Conservation (phyloP, 2,329 filamentous ascomycete genomes). For the Aspergillus viridinutans region DNA sequence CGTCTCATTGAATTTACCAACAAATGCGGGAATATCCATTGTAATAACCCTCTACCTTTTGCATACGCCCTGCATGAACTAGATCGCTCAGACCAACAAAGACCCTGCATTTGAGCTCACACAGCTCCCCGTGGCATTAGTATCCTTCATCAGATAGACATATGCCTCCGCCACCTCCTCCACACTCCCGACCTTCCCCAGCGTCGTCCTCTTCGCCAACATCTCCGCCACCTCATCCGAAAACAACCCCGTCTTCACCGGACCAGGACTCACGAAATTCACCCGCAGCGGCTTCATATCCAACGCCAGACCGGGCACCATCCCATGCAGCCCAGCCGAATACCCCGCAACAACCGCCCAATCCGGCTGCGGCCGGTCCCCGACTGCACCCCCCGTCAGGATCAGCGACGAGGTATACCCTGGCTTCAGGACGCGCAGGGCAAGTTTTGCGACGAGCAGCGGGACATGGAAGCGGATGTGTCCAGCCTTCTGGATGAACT, state of each 20-base stretch:
- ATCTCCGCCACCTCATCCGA: slow-evolving; percentile 12
- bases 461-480: slow-evolving; percentile 34
- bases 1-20: background rate
- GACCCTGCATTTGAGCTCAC: background rate
- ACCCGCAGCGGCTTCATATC: slow-evolving; percentile 42
- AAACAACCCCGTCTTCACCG: slow-evolving; percentile 40
- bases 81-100: background rate
- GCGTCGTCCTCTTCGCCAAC: background rate
- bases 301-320: slow-evolving; percentile 37
- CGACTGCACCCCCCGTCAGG: slow-evolving; percentile 37
- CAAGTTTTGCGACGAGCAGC: slow-evolving; percentile 39
- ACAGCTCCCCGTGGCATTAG: background rate
- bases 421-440: slow-evolving; percentile 31
- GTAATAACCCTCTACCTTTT: too few relatives aligned
- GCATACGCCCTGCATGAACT: background rate
- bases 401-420: slow-evolving; percentile 33
- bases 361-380: slow-evolving; percentile 30
- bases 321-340: slow-evolving; percentile 25
- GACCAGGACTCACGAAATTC: slow-evolving; percentile 41
- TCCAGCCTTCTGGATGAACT: slow-evolving; percentile 16
- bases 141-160: slow-evolving; percentile 18
- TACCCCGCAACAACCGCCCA: slow-evolving; percentile 28
- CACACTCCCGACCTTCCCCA: background rate
- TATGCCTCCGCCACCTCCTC: slow-evolving; percentile 31
- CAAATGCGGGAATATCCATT: background rate